These are phyloP conservation scores for Tolypocladium inflatum DNA, from an alignment of 2,329 filamentous ascomycete species.

Conservation along the genomic window DNA sequence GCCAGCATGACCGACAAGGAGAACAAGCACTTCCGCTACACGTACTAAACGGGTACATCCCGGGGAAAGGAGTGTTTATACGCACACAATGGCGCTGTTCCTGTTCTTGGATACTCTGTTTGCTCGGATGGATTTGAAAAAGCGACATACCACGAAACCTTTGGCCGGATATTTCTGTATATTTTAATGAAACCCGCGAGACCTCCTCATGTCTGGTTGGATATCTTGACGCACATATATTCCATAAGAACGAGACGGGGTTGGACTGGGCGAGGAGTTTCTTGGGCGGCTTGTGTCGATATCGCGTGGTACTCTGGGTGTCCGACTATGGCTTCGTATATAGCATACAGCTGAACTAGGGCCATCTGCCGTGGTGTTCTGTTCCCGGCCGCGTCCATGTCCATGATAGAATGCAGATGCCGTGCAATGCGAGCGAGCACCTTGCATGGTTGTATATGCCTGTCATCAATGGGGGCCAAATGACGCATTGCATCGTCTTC, in stretches of 20 bases:
- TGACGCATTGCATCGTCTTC: neutral
- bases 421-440: no score
- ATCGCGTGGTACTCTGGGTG: neutral
- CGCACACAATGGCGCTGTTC: neutral
- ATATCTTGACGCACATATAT: neutral
- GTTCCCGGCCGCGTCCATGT: no score
- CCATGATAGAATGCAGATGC: neutral
- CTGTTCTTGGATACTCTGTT: neutral
- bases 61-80: neutral
- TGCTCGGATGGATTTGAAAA: neutral
- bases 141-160: neutral
- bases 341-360: neutral
- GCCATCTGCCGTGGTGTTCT: neutral
- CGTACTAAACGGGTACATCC: slow-evolving; percentile 18
- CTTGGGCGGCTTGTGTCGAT: neutral
- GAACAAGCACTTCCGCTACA: slow-evolving; percentile 48
- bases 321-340: neutral
- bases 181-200: neutral
- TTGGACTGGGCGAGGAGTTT: neutral
- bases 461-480: neutral
- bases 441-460: no score
- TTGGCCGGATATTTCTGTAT: neutral
- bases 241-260: neutral
- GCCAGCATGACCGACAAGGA: slow-evolving; percentile 44
- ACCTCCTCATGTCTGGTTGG: neutral